Evolutionary conservation across 306 rosid genomes (phyloP), one percentile per base, ranked within the genome.

Genomic region (Potentilla sterilis): DNA sequence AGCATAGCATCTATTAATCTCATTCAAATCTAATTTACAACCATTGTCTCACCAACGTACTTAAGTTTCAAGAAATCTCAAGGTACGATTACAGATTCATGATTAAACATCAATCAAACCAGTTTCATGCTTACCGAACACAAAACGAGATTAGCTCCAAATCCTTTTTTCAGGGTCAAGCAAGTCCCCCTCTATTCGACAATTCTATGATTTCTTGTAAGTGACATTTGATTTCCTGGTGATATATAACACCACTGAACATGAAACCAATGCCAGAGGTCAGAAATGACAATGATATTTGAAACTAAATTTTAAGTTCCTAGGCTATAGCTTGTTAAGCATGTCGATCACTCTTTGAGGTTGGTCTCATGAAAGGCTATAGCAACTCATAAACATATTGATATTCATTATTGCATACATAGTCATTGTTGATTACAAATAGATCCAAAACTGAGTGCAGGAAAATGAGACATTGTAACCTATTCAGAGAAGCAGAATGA

Each of bases 391-490:
- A 24, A 75, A 71, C 14, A 46, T 43, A 10, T 59, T 34, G 13
- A 35, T 13, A 46, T 75, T 75, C 28, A 28, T 28, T 28, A 28
- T 28, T 0, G 28, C 38, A 1, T 37, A 59, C 59, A 41, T 78
- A 64, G 34, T 64, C 48, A 80, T 59, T 9, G 22, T 70, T 69
- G 67, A 37, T 72, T 67, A 71, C 74, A 70, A 75, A 65, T 24
- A 72, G 70, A 57, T 68, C 38, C 16, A 59, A 54, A 67, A 32
- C 75, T 81, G 84, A 59, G 15, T 86, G 88, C 93, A 95, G 99
- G 99, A 71, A 92, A 86, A 85, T 97, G 99, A 66, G 89, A 90
- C 68, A 84, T 92, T 70, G 78, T 96, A 11, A 89, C 85, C 77
- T 96, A 96, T 81, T 92, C 98, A 2, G 43, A 65, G 78, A 88